Evolutionary conservation across 2,329 filamentous ascomycete species (phyloP), one percentile per base, ranked within the genome.

Genomic region (Myriosclerotinia scirpicola): DNA sequence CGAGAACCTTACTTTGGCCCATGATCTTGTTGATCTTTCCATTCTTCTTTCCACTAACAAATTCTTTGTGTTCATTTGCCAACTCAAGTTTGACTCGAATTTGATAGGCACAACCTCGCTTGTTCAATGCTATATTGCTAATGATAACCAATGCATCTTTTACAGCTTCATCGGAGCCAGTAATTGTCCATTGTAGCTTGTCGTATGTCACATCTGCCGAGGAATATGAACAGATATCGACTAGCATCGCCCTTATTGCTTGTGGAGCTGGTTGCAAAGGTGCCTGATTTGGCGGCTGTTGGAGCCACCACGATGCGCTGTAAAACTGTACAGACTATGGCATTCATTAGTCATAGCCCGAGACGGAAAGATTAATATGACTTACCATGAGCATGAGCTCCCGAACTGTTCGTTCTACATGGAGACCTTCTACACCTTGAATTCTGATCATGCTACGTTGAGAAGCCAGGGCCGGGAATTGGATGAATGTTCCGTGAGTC

Each of bases 11-110:
- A 67, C 93, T 97, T 79, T 98, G 94, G 34, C 94, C 95, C 95
- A 99, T 99, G 75, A 99, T 99, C 84, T 99, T 99, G 84, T 99
- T 99, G 80, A 99, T 99, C 82, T 99, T 99, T 79, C 95, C 95
- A 75, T 99, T 99, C 83, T 99, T 99, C 84, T 99, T 99, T 73
- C 95, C 95, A 73, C 93, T 97, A 67, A 99, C 95, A 77, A 99
- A 99, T 76, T 99, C 95, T 79, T 99, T 99, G 82, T 99, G 95
- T 81, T 99, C 95, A 76, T 98, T 98, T 75, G 95, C 95, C 66
- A 99, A 89, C 81, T 99, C 95, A 70, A 99, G 96, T 83, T 98
- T 98, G 76, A 99, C 94, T 66, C 93, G 88, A 77, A 99, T 96
- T 77, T 96, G 93, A 75, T 96, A 96, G 72, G 58, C 58, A 92